phyloP scores from a whole-genome alignment of 768 basidiomycete species.

The Mycena epipterygia region DNA sequence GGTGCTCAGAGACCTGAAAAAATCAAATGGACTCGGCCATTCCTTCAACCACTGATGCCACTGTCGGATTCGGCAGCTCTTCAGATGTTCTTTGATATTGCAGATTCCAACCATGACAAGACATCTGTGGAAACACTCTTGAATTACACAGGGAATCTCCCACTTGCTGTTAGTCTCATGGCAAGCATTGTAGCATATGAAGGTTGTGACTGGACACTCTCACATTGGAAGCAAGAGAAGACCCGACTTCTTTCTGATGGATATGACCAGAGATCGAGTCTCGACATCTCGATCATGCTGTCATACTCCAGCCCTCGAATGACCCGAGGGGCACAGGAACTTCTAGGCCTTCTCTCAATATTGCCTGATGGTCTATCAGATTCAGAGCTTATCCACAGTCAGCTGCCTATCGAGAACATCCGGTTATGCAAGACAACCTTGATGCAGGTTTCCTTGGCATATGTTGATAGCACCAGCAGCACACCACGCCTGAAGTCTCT shows the following conservation, averaged over 20 bases:
- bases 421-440: constrained; percentile 3
- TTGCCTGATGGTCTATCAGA: constrained; percentile 18
- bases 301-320: constrained; percentile 14
- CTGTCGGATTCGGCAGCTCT: constrained; percentile 8
- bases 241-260: constrained; percentile 21
- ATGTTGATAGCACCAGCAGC: background rate
- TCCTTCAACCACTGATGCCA: background rate
- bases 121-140: background rate
- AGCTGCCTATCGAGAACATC: background rate
- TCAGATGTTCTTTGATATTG: constrained; percentile 15
- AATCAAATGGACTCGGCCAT: constrained; percentile 20
- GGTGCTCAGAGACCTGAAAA: constrained; percentile 11
- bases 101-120: background rate
- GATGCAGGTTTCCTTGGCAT: constrained; percentile 11
- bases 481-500: background rate
- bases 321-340: constrained; percentile 3
- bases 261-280: constrained; percentile 17
- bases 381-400: constrained; percentile 1
- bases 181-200: constrained; percentile 7
- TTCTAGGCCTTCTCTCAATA: constrained; percentile 7
- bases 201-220: constrained; percentile 1
- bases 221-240: background rate
- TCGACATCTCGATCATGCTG: constrained; percentile 24
- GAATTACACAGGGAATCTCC: constrained; percentile 9
- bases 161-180: constrained; percentile 17